Evolutionary conservation across 2,329 filamentous ascomycete genomes (phyloP).

Genomic region (Plectosphaerella sp.): DNA sequence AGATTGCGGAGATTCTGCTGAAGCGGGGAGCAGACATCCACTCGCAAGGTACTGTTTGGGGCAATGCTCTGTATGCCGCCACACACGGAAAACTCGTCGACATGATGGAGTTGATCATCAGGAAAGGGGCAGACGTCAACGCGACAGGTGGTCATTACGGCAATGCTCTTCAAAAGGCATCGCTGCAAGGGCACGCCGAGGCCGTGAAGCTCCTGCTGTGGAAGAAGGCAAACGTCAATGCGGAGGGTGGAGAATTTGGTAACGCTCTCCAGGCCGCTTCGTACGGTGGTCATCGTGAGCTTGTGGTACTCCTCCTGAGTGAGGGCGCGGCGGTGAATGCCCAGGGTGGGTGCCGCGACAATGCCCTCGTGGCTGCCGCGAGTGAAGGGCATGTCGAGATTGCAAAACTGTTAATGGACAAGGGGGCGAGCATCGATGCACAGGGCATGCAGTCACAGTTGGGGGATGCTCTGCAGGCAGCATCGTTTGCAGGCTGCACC

Average conservation of each 20-base stretch:
- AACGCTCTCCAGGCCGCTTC: not conserved
- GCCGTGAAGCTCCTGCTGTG: constrained; percentile 2
- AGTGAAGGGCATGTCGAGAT: not conserved
- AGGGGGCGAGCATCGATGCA: not conserved
- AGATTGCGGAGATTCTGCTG: not conserved
- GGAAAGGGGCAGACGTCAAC: constrained; percentile 1
- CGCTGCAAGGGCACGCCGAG: not conserved
- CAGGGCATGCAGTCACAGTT: not conserved
- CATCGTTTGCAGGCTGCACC: not conserved
- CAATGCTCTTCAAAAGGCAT: constrained; percentile 1
- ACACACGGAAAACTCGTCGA: not conserved
- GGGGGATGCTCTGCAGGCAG: not conserved
- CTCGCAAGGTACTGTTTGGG: not conserved
- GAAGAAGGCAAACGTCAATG: not conserved
- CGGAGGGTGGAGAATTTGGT: not conserved
- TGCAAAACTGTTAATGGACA: not conserved
- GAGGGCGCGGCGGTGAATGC: not conserved
- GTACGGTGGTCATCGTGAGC: not conserved
- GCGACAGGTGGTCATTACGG: not conserved
- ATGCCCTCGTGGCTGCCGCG: not conserved
- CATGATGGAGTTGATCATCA: not conserved
- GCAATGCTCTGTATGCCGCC: not conserved
- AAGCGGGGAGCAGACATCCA: not conserved
- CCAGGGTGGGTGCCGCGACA: not conserved
- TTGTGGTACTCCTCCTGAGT: not conserved